Evolutionary conservation across 2,329 filamentous ascomycete genomes (phyloP).

Genomic region (Colletotrichum cereale): DNA sequence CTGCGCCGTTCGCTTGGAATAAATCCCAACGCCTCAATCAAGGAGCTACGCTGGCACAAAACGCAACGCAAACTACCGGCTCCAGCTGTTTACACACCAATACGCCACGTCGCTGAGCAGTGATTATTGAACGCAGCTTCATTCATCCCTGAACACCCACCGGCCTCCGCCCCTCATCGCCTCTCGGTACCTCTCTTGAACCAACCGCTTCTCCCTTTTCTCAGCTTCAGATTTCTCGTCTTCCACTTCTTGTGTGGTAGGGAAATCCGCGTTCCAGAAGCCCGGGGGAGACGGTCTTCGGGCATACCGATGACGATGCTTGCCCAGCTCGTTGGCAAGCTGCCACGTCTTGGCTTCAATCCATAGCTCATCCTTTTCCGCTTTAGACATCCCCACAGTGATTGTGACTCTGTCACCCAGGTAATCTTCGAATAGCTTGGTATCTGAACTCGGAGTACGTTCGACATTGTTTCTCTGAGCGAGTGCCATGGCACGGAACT

Average conservation of each 20-base stretch:
- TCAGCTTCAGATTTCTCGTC: constrained; percentile 74
- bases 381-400: constrained; percentile 66
- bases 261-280: constrained; percentile 93
- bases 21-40: no score
- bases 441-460: constrained; percentile 56
- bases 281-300: constrained; percentile 82
- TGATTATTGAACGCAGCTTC: constrained; percentile 21
- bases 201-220: constrained; percentile 71
- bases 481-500: constrained; percentile 75
- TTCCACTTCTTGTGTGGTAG: constrained; percentile 83
- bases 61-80: neutral
- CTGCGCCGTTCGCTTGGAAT: no score
- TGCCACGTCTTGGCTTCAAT: constrained; percentile 80
- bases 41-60: neutral
- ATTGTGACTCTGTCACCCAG: constrained; percentile 71
- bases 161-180: constrained; percentile 81
- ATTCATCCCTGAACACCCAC: constrained; percentile 89
- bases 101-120: neutral
- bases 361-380: constrained; percentile 76
- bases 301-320: constrained; percentile 80
- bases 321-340: constrained; percentile 81
- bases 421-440: constrained; percentile 66
- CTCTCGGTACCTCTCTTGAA: constrained; percentile 83
- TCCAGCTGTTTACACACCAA: neutral
- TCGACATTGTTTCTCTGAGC: constrained; percentile 59